Base-by-base conservation (phyloP, 345 rosid genomes). In the Acer negundo region DNA sequence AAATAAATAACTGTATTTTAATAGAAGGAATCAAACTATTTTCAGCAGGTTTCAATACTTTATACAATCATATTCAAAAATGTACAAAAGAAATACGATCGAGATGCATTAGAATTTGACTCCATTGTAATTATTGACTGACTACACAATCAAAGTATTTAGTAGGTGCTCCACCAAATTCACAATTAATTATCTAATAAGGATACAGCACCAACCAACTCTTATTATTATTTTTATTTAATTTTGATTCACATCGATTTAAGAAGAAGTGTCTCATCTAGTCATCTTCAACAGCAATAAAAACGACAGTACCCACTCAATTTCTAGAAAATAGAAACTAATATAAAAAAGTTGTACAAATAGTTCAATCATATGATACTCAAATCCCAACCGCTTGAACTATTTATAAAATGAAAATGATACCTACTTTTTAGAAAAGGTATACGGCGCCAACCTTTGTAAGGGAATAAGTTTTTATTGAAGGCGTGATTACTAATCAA, bases 231-330 rank as follows among this genome's bases (percentile, higher is more conserved):
- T 16, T 68, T 35, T 2, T 24, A 17, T 26, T 75, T 4, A 26
- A 72, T 42, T 58, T 75, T n/a, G 11, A 31, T 20, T 38, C 35
- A 20, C 66, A 26, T 67, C 56, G 3, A 46, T 23, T 20, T 11
- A 26, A 69, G 58, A 31, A 79, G 24, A 74, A 38, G 6, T 49
- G 53, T 70, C 79, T 26, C 51, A 4, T n/a, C n/a, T n/a, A n/a
- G n/a, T n/a, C n/a, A n/a, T 80, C 82, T 80, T 80, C 79, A 53
- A 75, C 75, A 62, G 24, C 75, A 69, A 62, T 56, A 69, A 62
- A 5, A 68, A 8, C 26, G 67, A 70, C 75, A 75, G 24, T 6
- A 17, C 12, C 71, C 42, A 17, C 62, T 53, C 49, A 46, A 11
- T 9, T 63, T 7, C 15, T n/a, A 53, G 16, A 23, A 67, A 22